phyloP scores from a whole-genome alignment of 306 rosid genomes.

The Trifolium fragiferum region DNA sequence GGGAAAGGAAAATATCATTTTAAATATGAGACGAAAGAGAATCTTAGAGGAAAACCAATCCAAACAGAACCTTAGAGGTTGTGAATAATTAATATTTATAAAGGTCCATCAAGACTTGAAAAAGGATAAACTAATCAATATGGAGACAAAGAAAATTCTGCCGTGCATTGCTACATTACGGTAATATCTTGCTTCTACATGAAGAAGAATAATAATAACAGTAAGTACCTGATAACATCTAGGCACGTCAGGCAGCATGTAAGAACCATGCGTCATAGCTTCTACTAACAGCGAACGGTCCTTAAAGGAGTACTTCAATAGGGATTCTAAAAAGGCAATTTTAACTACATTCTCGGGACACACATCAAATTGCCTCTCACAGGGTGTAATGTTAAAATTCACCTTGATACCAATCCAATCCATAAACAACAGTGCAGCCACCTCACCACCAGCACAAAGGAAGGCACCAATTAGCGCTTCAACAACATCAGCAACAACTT shows the following conservation, averaged over 20 bases:
- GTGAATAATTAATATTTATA: too few species aligned
- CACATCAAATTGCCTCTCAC: conserved; percentile 46
- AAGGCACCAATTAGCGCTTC: conserved; percentile 93
- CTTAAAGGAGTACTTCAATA: conserved; percentile 64
- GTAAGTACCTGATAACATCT: conserved; percentile 82
- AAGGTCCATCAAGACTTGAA: too few species aligned
- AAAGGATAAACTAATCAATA: too few species aligned
- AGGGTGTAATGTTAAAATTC: conserved; percentile 47
- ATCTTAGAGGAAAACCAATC: too few species aligned
- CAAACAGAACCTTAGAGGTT: too few species aligned
- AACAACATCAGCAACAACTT: conserved; percentile 80
- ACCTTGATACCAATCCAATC: conserved; percentile 77
- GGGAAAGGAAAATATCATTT: conserved; percentile 21
- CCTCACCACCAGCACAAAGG: conserved; percentile 79
- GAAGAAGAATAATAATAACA: too few species aligned
- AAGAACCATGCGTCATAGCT: conserved; percentile 94
- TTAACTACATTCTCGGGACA: conserved; percentile 55
- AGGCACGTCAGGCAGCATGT: conserved; percentile 83
- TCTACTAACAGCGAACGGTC: conserved; percentile 70
- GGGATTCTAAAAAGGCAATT: conserved; percentile 56
- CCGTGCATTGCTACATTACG: too few species aligned
- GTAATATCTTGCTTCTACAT: too few species aligned
- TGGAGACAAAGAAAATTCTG: too few species aligned
- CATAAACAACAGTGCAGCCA: conserved; percentile 67
- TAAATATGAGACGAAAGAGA: neutral